Conservation (phyloP, 306 rosid genomes). For the Quercus gilva region DNA sequence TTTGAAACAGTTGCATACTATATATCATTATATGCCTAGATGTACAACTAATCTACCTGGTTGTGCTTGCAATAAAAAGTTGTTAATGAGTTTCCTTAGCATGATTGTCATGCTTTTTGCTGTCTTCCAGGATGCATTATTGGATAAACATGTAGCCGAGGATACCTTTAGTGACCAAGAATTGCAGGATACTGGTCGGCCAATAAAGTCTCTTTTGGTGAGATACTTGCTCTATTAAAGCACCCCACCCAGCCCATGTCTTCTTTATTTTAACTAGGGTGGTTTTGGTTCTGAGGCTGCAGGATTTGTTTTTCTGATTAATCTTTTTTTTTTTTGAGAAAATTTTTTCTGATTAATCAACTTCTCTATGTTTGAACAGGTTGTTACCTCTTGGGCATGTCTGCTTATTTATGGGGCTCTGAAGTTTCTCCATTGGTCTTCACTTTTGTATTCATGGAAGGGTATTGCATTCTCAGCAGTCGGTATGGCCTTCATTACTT, state of each 20-base stretch:
- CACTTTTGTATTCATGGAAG: slow-evolving; percentile 79
- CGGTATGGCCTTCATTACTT: slow-evolving; percentile 56
- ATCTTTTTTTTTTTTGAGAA: neutral
- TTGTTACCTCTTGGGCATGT: slow-evolving; percentile 65
- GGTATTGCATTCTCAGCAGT: slow-evolving; percentile 66
- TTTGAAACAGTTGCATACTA: neutral
- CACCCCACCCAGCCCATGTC: neutral
- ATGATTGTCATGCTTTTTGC: slow-evolving; percentile 8
- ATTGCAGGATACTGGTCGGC: slow-evolving; percentile 59
- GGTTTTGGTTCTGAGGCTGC: neutral
- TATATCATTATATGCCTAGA: neutral
- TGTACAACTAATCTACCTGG: neutral
- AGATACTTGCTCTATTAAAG: slow-evolving; percentile 20
- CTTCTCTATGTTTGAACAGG: slow-evolving; percentile 47
- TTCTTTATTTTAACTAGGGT: neutral
- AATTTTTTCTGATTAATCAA: neutral
- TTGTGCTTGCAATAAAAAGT: neutral
- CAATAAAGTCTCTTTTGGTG: slow-evolving; percentile 82
- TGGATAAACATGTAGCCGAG: slow-evolving; percentile 74
- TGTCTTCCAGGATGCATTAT: slow-evolving; percentile 62
- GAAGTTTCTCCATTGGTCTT: slow-evolving; percentile 69
- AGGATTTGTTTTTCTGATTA: neutral
- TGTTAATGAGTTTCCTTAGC: neutral
- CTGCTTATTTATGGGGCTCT: slow-evolving; percentile 53
- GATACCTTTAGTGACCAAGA: slow-evolving; percentile 67